Conservation (phyloP, 805 yeast genomes). For the Blastobotrys americana region DNA sequence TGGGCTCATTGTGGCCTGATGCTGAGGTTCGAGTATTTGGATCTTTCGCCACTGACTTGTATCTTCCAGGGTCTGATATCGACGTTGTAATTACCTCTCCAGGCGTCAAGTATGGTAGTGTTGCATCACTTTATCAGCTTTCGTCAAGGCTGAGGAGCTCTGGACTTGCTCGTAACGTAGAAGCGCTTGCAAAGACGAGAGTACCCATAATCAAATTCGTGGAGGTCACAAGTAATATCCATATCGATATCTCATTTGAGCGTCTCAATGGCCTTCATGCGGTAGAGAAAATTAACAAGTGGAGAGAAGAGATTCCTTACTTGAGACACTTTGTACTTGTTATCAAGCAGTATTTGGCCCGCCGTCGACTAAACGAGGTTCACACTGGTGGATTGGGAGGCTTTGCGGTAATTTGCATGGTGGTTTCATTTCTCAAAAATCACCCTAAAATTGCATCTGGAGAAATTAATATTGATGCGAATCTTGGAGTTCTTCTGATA, state of each 20-base stretch:
- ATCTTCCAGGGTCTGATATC: constrained; percentile 90
- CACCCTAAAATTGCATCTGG: constrained; percentile 73
- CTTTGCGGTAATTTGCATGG: constrained; percentile 82
- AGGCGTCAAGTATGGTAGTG: constrained; percentile 48
- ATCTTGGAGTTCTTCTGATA: constrained; percentile 76
- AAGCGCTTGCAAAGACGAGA: constrained; percentile 81
- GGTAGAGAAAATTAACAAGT: constrained; percentile 64
- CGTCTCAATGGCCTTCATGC: constrained; percentile 76
- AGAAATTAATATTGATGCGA: constrained; percentile 59
- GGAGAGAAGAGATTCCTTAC: constrained; percentile 72
- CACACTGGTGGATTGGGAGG: constrained; percentile 95
- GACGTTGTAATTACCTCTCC: constrained; percentile 80
- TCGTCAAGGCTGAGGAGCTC: constrained; percentile 59
- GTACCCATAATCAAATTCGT: constrained; percentile 92
- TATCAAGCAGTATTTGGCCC: constrained; percentile 75
- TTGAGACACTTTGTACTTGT: constrained; percentile 74
- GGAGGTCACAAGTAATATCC: constrained; percentile 61
- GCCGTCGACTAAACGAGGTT: constrained; percentile 74
- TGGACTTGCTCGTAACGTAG: constrained; percentile 61
- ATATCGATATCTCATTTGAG: constrained; percentile 87
- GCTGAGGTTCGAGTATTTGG: constrained; percentile 85
- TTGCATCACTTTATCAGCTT: constrained; percentile 59
- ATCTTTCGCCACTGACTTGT: constrained; percentile 86
- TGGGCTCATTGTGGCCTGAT: constrained; percentile 61
- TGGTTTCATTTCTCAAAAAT: constrained; percentile 63